Evolutionary conservation across 2,329 filamentous ascomycete species (phyloP), one percentile per base, ranked within the genome.

Genomic region (Lithohypha guttulata): DNA sequence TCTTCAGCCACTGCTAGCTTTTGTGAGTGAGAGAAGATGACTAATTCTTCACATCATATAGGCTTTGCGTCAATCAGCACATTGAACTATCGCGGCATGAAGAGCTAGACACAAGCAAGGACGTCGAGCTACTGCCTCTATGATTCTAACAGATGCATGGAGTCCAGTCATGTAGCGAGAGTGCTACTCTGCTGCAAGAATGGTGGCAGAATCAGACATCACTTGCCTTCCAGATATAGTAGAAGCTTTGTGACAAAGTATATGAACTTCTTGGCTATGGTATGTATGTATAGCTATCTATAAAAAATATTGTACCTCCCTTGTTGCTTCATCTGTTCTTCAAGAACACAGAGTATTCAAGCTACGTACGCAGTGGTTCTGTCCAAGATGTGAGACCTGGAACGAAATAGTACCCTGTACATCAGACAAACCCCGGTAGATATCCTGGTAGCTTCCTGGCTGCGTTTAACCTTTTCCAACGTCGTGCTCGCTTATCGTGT

Each of bases 81-180:
- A 39, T 39, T 22, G 26, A 39, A 25, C 26, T 39, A 9, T 13
- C 26, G 11, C 64, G 80, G 31, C 70, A 75, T 47, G 75, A 82
- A 56, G 81, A 85, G 60, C 58, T 81, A 52, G 75, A 79, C 46
- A 75, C 71, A 8, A 50, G 44, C 40, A 41, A 47, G 30, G 49
- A 48, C 32, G 44, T 50, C 10, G 36, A 36, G 15, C 11, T 30
- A 10, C 39, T 30, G 29, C n/a, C 19, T 32, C 29, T 32, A 10
- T 14, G 14, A 11, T 28, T 10, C 26, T 14, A 28, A 6, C 4
- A 8, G 30, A 4, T 28, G 6, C 11, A n/a, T 28, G 26, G 15
- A 11, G n/a, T 10, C 4, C 26, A 4, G 26, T n/a, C 4, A 10
- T 19, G 5, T 15, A 32, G 29, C 29, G 13, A 17, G n/a, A n/a